A percentile compares a stretch with the other conserved stretches of the same genome.
Evolutionary conservation across 73 alveolate species (phyloP).

Genomic region (Breviolum minutum): DNA sequence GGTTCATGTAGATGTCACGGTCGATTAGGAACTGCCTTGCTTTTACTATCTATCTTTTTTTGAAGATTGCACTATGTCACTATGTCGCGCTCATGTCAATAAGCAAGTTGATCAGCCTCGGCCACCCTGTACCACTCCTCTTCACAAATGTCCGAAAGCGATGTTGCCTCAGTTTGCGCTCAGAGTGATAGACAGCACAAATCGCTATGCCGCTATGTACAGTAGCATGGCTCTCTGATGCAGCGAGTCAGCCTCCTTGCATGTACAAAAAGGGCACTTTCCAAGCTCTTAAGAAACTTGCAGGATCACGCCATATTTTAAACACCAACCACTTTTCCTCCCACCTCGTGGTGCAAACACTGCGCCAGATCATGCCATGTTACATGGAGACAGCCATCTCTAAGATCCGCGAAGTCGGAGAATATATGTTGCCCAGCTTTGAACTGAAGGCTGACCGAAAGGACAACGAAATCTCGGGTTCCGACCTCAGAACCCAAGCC

Average conservation of each 20-base stretch:
- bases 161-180: not conserved
- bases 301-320: too few relatives aligned
- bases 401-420: conserved; percentile 11
- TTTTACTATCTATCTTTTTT: too few relatives aligned
- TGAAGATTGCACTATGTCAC: too few relatives aligned
- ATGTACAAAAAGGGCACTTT: too few relatives aligned
- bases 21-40: not conserved
- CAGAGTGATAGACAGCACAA: too few relatives aligned
- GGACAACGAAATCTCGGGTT: not conserved
- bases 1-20: not conserved
- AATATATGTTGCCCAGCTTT: conserved; percentile 1
- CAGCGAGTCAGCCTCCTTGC: too few relatives aligned
- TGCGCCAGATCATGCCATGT: not conserved
- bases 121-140: not conserved
- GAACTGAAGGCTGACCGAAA: not conserved
- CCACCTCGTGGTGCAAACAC: too few relatives aligned
- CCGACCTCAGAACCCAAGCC: not conserved
- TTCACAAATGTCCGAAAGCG: conserved; percentile 10
- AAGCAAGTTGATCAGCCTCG: too few relatives aligned
- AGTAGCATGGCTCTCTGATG: too few relatives aligned
- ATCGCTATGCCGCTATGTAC: too few relatives aligned
- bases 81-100: too few relatives aligned
- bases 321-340: too few relatives aligned
- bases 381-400: conserved; percentile 31
- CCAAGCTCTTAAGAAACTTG: not conserved